Evolutionary conservation across 257 asterid species (phyloP).

Genomic region (Solanum verrucosum): DNA sequence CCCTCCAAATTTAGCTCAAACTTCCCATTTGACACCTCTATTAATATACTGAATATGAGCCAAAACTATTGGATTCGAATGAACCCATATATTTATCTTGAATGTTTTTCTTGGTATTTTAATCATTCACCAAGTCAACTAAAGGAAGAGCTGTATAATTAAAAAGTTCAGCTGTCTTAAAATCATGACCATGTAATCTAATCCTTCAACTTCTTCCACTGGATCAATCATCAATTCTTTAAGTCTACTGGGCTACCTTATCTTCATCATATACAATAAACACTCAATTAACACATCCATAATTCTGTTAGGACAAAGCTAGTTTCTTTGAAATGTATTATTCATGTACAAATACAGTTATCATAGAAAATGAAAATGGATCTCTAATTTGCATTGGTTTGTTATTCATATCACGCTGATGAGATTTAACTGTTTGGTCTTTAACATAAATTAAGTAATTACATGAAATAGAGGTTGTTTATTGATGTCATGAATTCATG

Average conservation of each 20-base stretch:
- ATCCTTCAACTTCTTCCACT: slow-evolving; percentile 15
- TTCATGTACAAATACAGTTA: neutral
- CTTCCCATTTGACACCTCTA: too few relatives aligned
- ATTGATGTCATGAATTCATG: neutral
- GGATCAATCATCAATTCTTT: slow-evolving; percentile 19
- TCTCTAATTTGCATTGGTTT: too few relatives aligned
- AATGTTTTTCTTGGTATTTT: too few relatives aligned
- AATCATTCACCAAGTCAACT: too few relatives aligned
- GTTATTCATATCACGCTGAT: neutral
- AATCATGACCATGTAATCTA: slow-evolving; percentile 34
- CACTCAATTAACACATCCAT: too few relatives aligned
- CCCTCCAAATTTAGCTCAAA: neutral
- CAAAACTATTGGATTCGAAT: too few relatives aligned
- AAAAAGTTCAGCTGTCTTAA: slow-evolving; percentile 4
- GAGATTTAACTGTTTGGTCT: neutral
- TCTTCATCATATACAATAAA: too few relatives aligned
- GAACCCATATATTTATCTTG: too few relatives aligned
- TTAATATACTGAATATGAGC: too few relatives aligned
- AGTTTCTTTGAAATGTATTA: neutral
- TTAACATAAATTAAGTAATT: neutral
- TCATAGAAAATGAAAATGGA: too few relatives aligned
- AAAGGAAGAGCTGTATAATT: neutral
- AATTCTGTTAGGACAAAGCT: neutral
- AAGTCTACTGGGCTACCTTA: neutral
- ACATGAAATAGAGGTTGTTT: neutral